A percentile compares a stretch with the other conserved stretches of the same genome.
Conservation (phyloP, 768 basidiomycete species). For the Mycena vitilis region DNA sequence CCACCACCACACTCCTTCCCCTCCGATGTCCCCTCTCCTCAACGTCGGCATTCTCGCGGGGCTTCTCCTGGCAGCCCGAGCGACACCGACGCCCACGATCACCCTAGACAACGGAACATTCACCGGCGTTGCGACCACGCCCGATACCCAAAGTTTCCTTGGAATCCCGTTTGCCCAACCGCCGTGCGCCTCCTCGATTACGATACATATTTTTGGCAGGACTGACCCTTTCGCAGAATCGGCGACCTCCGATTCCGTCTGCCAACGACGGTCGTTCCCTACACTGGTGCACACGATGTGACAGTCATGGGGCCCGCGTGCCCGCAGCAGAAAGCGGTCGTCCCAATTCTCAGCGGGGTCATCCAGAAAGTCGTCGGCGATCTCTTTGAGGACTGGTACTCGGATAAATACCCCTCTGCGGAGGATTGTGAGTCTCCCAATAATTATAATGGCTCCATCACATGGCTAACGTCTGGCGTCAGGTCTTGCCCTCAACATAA, state of each 20-base stretch:
- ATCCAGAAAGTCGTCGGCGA: constrained; percentile 1
- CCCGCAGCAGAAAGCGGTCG: constrained; percentile 51
- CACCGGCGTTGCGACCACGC: not conserved
- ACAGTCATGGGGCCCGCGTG: constrained; percentile 58
- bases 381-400: not conserved
- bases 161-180: constrained; percentile 26
- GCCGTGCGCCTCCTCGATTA: constrained; percentile 1
- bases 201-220: not conserved
- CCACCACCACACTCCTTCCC: not conserved
- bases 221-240: not conserved
- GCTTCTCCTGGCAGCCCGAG: not conserved
- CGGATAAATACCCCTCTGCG: not conserved
- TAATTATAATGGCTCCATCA: not conserved
- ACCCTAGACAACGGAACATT: constrained; percentile 16
- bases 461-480: not conserved
- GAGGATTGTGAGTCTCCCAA: constrained; percentile 56
- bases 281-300: constrained; percentile 50
- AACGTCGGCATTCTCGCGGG: not conserved
- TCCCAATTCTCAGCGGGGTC: constrained; percentile 37
- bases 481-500: constrained; percentile 60
- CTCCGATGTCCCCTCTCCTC: not conserved
- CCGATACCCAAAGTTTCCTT: constrained; percentile 21
- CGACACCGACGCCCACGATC: constrained; percentile 7
- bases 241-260: constrained; percentile 48
- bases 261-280: constrained; percentile 46